Evolutionary conservation across 1,284 basidiomycete genomes (phyloP), one percentile per base, ranked within the genome.

Genomic region (Microbotryum intermedium): DNA sequence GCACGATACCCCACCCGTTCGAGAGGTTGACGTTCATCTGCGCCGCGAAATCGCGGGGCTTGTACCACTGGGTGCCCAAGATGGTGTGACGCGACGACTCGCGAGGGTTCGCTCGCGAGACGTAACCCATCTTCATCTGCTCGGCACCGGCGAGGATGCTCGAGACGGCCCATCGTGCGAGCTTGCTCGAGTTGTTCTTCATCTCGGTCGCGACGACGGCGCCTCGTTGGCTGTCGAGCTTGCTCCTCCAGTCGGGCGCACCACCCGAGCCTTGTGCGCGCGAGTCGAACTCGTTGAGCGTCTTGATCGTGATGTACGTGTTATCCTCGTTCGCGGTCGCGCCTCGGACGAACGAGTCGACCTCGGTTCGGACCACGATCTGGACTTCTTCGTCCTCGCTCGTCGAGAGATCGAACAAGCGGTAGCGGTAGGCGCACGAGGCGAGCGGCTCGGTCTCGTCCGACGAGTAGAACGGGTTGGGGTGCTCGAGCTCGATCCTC

Each of bases 101-200:
- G 69, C 91, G 86, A 46, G 93, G 87, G 75, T 88, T 92, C 48
- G 84, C 89, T 56, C 95, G 90, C 25, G 94, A 94, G 70, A 98
- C 91, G 76, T 79, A 81, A 86, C 95, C 95, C 74, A 99, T 89
- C 80, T 98, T 99, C 86, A 98, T 88, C 70, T 86, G 80, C 66
- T 98, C 95, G 21, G 93, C 94, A 55, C 95, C 95, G 52, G 95
- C 92, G 47, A 99, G 80, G 57, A 97, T 82, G 73, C 88, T 90
- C 79, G 97, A 93, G 34, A 97, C 88, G 0, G 95, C 87, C 89
- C 94, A 99, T 73, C 94, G 88, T 21, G 94, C 93, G 54, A 99
- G 83, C 78, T 98, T 98, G 79, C 87, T 93, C 72, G 87, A 90
- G 79, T 99, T 99, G 79, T 98, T 99, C 81, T 98, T 98, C 95